Evolutionary conservation across 345 rosid species (phyloP), one percentile per base, ranked within the genome.

Genomic region (Microcos paniculata): DNA sequence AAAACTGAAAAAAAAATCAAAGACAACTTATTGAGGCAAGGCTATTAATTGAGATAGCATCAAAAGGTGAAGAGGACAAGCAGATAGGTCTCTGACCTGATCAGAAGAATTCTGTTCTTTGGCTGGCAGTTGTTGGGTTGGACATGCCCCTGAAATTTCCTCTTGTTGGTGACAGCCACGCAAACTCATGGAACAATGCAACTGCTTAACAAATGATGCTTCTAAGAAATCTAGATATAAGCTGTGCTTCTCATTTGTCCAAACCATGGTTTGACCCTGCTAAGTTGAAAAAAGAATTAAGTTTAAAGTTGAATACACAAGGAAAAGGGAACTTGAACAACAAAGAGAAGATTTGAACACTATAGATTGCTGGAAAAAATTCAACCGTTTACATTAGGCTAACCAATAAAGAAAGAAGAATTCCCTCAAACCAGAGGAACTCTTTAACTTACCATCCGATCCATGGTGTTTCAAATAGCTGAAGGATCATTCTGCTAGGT

Each of bases 181-280:
- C 55, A 73, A 73, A 30, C 83, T 80, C 53, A 72, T 72, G 13
- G 87, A 78, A 10, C 80, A 78, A 61, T 85, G 82, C 82, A 93
- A 62, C 75, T 93, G 91, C 79, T 79, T 81, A 64, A 93, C 85
- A 81, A 93, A 91, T 11, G 96, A 88, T 72, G 79, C 85, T 83
- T 93, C 98, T 64, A 93, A 75, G 21, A 76, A 78, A 78, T 81
- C 77, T 61, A 93, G 86, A 79, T 90, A 93, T 7, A 75, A 64
- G 46, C 70, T 79, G 84, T 93, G 98, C 77, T 81, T 91, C 87
- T 91, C 93, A 82, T 91, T 80, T 31, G 96, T 93, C 98, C 97
- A 93, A 62, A 16, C 86, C 70, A 18, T 71, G 42, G 82, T 71
- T 48, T 78, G 80, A 38, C 84, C 89, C 91, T 90, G 88, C 81